These are phyloP conservation scores for Lasiodiplodia gonubiensis DNA, from an alignment of 2,329 filamentous ascomycete genomes.

Conservation along the genomic window DNA sequence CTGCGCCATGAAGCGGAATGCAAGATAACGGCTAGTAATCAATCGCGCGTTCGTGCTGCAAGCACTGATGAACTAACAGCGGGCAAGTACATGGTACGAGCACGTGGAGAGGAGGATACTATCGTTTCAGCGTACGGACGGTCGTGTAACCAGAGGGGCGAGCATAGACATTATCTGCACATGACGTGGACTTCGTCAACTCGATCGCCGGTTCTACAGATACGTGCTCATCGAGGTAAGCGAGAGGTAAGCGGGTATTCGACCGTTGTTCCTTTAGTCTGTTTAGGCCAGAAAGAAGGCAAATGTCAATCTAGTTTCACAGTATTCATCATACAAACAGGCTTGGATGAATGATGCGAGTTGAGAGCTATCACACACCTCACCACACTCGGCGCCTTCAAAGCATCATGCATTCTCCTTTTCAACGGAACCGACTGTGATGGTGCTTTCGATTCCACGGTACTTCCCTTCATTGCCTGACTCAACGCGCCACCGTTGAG, in stretches of 20 bases:
- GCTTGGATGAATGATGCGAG: background rate
- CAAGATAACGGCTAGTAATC: background rate
- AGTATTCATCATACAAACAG: background rate
- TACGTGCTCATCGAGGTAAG: background rate
- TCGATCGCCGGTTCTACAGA: background rate
- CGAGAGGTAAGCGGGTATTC: background rate
- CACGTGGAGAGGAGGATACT: conserved; percentile 3
- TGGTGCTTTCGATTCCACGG: background rate
- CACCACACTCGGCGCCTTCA: background rate
- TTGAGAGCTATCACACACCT: background rate
- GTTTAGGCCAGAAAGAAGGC: background rate
- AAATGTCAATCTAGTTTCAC: background rate
- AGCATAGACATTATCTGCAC: background rate
- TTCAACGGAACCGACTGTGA: background rate
- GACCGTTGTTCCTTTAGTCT: background rate
- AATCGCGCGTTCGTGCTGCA: background rate
- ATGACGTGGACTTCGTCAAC: background rate
- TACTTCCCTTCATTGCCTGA: background rate
- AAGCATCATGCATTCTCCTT: background rate
- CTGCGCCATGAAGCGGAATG: background rate
- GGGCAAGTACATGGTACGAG: background rate
- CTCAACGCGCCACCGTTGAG: background rate
- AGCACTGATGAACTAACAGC: background rate
- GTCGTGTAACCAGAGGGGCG: background rate
- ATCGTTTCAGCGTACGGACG: background rate